Evolutionary conservation across 2,329 filamentous ascomycete genomes (phyloP), one percentile per base, ranked within the genome.

Genomic region (Aureobasidium uvarum): DNA sequence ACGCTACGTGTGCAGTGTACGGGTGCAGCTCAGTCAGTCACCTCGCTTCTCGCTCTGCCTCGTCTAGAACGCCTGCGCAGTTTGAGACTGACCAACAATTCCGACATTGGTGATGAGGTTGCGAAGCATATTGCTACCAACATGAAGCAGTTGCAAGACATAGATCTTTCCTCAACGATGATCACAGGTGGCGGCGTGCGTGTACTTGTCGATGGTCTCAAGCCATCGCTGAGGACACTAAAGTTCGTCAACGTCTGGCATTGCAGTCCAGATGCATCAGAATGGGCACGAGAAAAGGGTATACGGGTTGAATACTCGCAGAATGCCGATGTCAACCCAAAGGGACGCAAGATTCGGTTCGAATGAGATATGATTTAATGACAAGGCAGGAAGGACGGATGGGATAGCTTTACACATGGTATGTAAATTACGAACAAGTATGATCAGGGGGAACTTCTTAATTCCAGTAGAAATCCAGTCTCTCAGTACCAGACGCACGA

Each of bases 151-250:
- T 67, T 76, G 70, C 20, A 67, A 43, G 45, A 67, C 0, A 67
- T 81, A 18, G 71, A 81, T 64, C 48, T 81, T 0, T 75, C 74
- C 0, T 67, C 69, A 0, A 77, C 77, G 1, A 68, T 69, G 6
- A 74, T 81, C 43, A 79, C 77, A 0, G 80, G 80, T 7, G 76
- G 76, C 0, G 72, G 74, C 2, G 73, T 81, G 38, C 78, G 77
- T 66, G 73, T 72, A 66, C 68, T 79, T 18, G 72, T 75, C 0
- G 72, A 76, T 33, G 66, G 63, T 10, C 46, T 75, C 18, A 51
- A 51, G 13, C 28, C 48, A n/a, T 68, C 69, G 0, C 28, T 68
- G 23, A 65, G 64, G 31, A 52, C 58, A 18, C 66, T 67, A 5
- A 43, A 64, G 8, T 66, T 78, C 20, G 71, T 78, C 51, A 67